Base-by-base conservation (phyloP, 345 rosid species). In the Sisymbrium irio region DNA sequence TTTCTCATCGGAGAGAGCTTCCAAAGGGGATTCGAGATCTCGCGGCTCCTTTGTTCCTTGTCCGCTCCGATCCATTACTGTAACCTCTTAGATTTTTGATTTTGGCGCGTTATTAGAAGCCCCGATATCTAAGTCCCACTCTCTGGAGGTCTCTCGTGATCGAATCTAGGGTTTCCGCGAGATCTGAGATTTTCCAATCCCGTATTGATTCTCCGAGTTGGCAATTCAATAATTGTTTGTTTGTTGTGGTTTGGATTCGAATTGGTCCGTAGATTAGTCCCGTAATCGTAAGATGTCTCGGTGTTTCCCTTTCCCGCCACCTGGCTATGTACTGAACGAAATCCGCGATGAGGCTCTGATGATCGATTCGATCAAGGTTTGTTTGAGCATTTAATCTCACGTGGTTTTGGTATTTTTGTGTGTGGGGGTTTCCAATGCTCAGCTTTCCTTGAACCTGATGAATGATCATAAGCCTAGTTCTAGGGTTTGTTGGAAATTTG, bases 351-450 rank as follows among this genome's bases (percentile, higher is more conserved):
- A 75, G 74, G 77, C 82, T 73, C 30, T 77, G 85, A 78, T 80
- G 87, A 81, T 78, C 74, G 80, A 80, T 61, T 81, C 86, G 71
- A 77, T 81, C 76, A 81, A 89, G 96, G 92, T 89, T 87, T 66
- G 96, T 76, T 76, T 76, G 79, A 76, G 79, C 75, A 69, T 40
- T 30, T 66, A n/a, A 47, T 57, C 46, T 6, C 36, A 39, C 50
- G 30, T 79, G 71, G 69, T 19, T 3, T 44, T 35, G 56, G 63
- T 41, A n/a, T 73, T 10, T 22, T n/a, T n/a, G n/a, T n/a, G n/a
- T n/a, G n/a, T 22, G 25, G 18, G 78, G 49, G 67, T 49, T 67
- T 20, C 9, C 61, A 30, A 61, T 75, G 79, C 79, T 75, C 79
- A 67, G 77, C 71, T 73, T 73, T 42, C 62, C 55, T n/a, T 44